Base-by-base conservation (phyloP, 1,284 basidiomycete genomes). In the Pyrrhoderma noxium region DNA sequence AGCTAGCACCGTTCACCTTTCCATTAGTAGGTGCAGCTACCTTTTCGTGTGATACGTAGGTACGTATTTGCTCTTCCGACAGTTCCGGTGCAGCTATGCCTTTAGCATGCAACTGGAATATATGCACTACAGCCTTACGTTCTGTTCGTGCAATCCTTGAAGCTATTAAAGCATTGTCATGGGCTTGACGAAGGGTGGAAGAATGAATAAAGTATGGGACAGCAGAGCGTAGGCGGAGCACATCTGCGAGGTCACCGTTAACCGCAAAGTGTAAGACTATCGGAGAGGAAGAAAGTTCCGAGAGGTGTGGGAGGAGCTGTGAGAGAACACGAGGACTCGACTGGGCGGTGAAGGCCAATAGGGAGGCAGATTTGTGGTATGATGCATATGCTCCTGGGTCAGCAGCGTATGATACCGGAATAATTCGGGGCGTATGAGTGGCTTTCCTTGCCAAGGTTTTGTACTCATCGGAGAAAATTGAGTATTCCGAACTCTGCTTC, bases 81-180 rank as follows among this genome's bases (percentile, higher is more conserved):
- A 86, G 67, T 57, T 83, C 74, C 22, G 71, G 69, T n/a, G 80
- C 62, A 5, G 60, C 51, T 13, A 66, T 62, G 21, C 66, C 66
- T 35, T 64, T 43, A 0, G 59, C 60, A 5, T 61, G 62, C 3
- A 65, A 66, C 36, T 85, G 80, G 64, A 93, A 93, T 40, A 81
- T 84, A 64, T 97, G 93, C 47, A 95, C 73, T 14, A 95, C 90
- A 1, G 78, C 74, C 47, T 73, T 76, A 51, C 73, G 71, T 57
- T 80, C 73, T 8, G 74, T 68, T 47, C 71, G 70, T 2, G 88
- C 84, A 39, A 90, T 68, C 44, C 78, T 75, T 50, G 82, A 74
- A 14, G 84, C 83, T 13, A 89, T 68, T 18, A 89, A 61, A 38
- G 82, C 79, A 61, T 86, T 79, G 64, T 88, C 85, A 61, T 87